Evolutionary conservation across 257 asterid genomes (phyloP).

Genomic region (Forsythia suspensa): DNA sequence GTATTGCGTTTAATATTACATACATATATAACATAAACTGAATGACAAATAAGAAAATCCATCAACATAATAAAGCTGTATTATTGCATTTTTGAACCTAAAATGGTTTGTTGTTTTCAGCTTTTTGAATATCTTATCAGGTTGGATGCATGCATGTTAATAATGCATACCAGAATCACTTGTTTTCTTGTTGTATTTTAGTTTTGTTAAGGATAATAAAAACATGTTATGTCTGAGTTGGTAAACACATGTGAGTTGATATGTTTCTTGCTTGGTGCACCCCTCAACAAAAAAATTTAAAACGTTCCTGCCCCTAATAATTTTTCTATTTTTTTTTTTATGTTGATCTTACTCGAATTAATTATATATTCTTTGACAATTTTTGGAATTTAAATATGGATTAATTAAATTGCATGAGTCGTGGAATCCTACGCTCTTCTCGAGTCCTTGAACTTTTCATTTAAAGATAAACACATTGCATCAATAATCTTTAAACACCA

Average conservation of each 20-base stretch:
- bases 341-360: neutral
- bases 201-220: neutral
- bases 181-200: neutral
- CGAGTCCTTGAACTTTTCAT: neutral
- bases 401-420: neutral
- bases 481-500: neutral
- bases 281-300: neutral
- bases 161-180: neutral
- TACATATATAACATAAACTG: too few species aligned
- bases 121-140: neutral
- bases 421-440: neutral
- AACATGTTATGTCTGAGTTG: neutral
- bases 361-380: neutral
- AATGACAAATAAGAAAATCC: neutral
- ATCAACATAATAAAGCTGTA: neutral
- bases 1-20: too few species aligned
- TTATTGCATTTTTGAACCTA: neutral
- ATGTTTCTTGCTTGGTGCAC: neutral
- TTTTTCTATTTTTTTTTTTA: too few species aligned
- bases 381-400: neutral
- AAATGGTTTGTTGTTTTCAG: too few species aligned
- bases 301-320: neutral
- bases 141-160: neutral
- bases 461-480: neutral
- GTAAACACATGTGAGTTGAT: neutral